Evolutionary conservation across 2,329 filamentous ascomycete genomes (phyloP).

Genomic region (Talaromyces pinophilus): DNA sequence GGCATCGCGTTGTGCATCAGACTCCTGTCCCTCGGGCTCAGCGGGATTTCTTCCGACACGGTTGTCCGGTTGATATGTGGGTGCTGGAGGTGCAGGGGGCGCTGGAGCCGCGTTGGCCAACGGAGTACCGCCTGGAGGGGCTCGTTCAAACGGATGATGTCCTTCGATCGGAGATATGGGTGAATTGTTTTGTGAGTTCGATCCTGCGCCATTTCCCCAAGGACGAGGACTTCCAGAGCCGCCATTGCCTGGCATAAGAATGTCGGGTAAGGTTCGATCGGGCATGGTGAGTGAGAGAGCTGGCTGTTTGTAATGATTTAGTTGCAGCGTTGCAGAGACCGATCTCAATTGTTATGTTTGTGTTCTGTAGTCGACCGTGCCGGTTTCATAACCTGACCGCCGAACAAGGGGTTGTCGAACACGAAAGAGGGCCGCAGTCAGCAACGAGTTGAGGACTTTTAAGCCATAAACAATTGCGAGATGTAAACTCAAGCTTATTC

Average conservation of each 20-base stretch:
- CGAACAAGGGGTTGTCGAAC: constrained; percentile 21
- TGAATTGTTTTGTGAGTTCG: constrained; percentile 40
- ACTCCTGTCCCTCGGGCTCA: constrained; percentile 33
- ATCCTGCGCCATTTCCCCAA: constrained; percentile 40
- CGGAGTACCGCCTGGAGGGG: constrained; percentile 14
- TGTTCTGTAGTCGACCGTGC: constrained; percentile 10
- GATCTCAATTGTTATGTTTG: neutral
- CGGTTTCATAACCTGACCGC: constrained; percentile 22
- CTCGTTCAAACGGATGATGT: constrained; percentile 35
- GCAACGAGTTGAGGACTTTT: constrained; percentile 1
- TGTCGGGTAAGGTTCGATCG: constrained; percentile 45
- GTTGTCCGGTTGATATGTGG: constrained; percentile 30
- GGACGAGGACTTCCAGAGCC: constrained; percentile 36
- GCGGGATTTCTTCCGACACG: constrained; percentile 30
- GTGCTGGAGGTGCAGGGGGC: constrained; percentile 7
- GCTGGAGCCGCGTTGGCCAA: constrained; percentile 8
- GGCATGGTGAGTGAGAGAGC: constrained; percentile 37
- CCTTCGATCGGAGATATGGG: constrained; percentile 45
- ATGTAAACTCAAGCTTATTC: neutral
- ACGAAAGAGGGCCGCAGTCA: constrained; percentile 16
- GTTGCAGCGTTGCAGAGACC: neutral
- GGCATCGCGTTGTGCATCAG: constrained; percentile 35
- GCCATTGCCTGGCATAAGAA: constrained; percentile 47
- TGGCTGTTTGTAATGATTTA: neutral
- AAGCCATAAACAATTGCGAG: constrained; percentile 20